Base-by-base conservation (phyloP, 495 filamentous ascomycete species). In the Penicillium subrubescens region DNA sequence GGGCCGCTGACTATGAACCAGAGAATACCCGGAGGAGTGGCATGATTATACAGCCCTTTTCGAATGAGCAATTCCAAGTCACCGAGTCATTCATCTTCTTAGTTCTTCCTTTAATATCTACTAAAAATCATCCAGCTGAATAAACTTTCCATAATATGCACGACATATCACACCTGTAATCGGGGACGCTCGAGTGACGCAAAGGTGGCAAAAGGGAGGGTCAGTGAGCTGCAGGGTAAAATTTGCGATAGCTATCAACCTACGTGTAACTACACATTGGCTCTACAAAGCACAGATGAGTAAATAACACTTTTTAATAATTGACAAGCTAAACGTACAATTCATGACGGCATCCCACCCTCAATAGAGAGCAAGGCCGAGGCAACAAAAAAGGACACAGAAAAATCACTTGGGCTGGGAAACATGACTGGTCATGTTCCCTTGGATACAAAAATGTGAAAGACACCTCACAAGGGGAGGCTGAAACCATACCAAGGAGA, bases 311-410 rank as follows among this genome's bases (percentile, higher is more conserved):
- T 60, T 59, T 61, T 67, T 31, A 54, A 56, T 12, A n/a, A 37
- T 3, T 11, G 15, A 37, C 21, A 23, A 59, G 62, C 59, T 69
- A 72, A 72, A 57, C 67, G 43, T 69, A 72, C 64, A 72, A 55
- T 60, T 72, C 69, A 64, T 72, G 56, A 72, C 62, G 51, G 43
- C 63, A 57, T 66, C 57, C 29, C 61, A 51, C 51, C 12, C 31
- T 8, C 27, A 10, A 25, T 2, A 46, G 27, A 34, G 48, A 44
- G 44, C 19, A 23, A 48, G 10, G 21, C 44, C 44, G 44, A 48
- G 12, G 8, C 17, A 61, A 21, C 51, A 53, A 41, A 35, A 37
- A 41, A 44, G 48, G 25, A 33, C 31, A 5, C 5, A 29, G 52
- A 17, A 56, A 48, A 46, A 52, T 21, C 46, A n/a, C 43, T 43